Base-by-base conservation (phyloP, 441 rosid species). In the Populus tomentosa region DNA sequence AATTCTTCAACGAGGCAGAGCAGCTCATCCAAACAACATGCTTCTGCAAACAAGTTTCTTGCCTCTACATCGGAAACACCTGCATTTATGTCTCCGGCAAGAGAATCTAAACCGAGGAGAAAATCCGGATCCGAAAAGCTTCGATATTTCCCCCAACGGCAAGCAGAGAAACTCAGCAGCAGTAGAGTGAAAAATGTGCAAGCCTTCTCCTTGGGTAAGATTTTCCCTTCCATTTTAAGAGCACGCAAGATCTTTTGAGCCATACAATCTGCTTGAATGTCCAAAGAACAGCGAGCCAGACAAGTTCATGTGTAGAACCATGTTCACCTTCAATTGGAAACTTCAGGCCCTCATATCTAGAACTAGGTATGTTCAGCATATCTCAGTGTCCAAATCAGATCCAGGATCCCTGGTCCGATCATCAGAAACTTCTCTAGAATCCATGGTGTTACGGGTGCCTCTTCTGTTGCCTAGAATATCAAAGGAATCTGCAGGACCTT, bases 131-230 rank as follows among this genome's bases (percentile, higher is more conserved):
- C 77, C 77, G 74, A 79, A 74, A 72, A 63, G 73, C 76, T 70
- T 80, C 78, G 79, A 62, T 20, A 33, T 59, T 84, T 81, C 62
- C 69, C 79, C 1, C 62, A 70, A 46, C 81, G 76, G 75, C 71
- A 80, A 26, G 69, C 71, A 26, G 88, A 86, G 77, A 87, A 86
- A 83, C 88, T 90, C 75, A 90, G 83, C 74, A 94, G 85, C 81
- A 92, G 72, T 80, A 87, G 30, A 14, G 97, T 84, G 74, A 96
- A 86, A 82, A 94, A 78, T 64, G 86, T 90, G 81, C 89, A 91
- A 69, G 80, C 89, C 86, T 83, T 90, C 85, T 96, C 97, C 99
- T 66, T 82, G 67, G 86, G 78, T 76, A 73, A 82, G 71, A 90
- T 84, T 69, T 85, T 87, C 21, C 87, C 90, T 84, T 94, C 94